Base-by-base conservation (phyloP, 1,284 basidiomycete genomes). In the Microbotryum scabiosae region DNA sequence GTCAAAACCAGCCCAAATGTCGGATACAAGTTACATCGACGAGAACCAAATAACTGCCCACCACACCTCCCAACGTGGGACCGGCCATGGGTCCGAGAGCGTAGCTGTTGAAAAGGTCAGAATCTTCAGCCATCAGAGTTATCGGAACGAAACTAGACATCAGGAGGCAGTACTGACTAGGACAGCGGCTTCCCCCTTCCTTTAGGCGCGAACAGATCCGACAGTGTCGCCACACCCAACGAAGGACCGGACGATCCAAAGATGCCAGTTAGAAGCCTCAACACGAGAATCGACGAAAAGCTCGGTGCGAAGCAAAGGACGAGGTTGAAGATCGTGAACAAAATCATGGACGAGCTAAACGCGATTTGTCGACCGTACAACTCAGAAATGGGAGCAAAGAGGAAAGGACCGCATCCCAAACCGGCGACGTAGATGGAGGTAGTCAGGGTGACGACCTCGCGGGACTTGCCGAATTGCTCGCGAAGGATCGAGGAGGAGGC, bases 321-420 rank as follows among this genome's bases (percentile, higher is more conserved):
- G 1, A 51, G 26, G 41, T 59, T 57, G 59, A 67, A 25, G 69
- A 57, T 9, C 61, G 73, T 62, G 60, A 74, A 73, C 71, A 25
- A 52, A 18, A 69, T 32, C 50, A 66, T 66, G 21, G 69, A 70
- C 50, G 63, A n/a, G 32, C 68, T 61, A 60, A 79, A 79, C 0
- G 77, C 76, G 0, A 71, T 66, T 58, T 76, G 76, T 0, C 78
- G 63, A 5, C 78, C 78, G 41, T 75, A 76, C 20, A 78, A 73
- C 70, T 79, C 78, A 5, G 72, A 73, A 12, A 77, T 73, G 0
- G 78, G 78, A 0, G 78, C 76, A 54, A 79, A 76, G 10, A 78
- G 45, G 67, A 79, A 79, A 1, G 78, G 78, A 0, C 78, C 78
- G 9, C 64, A 58, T 12, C 74, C 75, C 5, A 76, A 58, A 4